Base-by-base conservation (phyloP, 1,284 basidiomycete genomes). In the Rhizopogon hawkerae region DNA sequence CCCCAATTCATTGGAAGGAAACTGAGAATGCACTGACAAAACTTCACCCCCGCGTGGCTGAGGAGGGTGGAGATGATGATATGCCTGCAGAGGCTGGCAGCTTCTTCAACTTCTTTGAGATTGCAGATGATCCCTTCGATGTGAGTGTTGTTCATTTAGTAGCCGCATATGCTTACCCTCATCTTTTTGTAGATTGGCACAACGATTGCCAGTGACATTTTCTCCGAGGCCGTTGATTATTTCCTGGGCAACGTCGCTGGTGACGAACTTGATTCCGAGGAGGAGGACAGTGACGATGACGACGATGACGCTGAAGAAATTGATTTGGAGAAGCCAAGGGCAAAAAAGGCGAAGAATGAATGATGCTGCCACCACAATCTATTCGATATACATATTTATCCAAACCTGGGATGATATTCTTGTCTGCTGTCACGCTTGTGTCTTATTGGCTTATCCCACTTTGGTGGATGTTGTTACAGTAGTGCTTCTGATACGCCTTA, bases 31-130 rank as follows among this genome's bases (percentile, higher is more conserved):
- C 84, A 42, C 66, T 92, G 59, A 83, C 80, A 31, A 89, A 89
- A 67, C 58, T 84, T 51, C 83, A 89, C 65, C 89, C 90, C 39
- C 81, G 81, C 36, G 75, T 79, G 46, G 58, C 62, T 26, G 77
- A 75, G 48, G 81, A 81, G 35, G 79, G 68, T 21, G 69, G 67
- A 41, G 70, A 81, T 11, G 74, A 78, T 18, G 79, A 82, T 41
- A 58, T 75, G 45, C 68, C 74, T 45, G 70, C 73, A 26, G 89
- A 91, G 50, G 69, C 77, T 42, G 90, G 91, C 49, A 89, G 83
- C 60, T 91, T 93, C 73, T 93, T 93, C 77, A 89, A 90, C 69
- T 85, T 83, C 60, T 92, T 93, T 57, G 89, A 88, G 65, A 64
- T 76, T 49, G 72, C 73, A 13, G 62, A 71, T 26, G 87, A 89